These are phyloP conservation scores for Solanum hybrid DNA, from an alignment of 305 asterid species.

Conservation along the genomic window DNA sequence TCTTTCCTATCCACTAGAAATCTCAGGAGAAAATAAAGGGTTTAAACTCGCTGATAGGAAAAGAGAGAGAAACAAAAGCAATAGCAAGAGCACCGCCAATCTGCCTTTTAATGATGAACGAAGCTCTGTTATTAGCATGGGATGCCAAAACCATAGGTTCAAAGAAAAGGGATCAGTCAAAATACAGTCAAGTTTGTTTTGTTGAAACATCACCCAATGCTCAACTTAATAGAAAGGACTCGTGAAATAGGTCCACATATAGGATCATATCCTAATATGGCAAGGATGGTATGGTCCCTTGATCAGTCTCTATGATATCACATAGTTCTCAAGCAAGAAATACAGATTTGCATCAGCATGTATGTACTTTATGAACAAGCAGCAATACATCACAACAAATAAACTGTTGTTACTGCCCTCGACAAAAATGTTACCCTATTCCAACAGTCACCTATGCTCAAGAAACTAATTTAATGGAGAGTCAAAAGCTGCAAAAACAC, in stretches of 20 bases:
- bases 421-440: background rate
- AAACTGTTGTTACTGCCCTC: background rate
- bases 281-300: background rate
- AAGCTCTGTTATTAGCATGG: background rate
- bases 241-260: background rate
- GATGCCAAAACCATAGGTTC: background rate
- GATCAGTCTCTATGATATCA: background rate
- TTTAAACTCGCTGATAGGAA: background rate
- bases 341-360: background rate
- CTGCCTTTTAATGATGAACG: background rate
- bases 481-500: background rate
- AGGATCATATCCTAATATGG: background rate
- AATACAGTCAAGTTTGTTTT: background rate
- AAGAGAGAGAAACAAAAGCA: background rate
- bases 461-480: background rate
- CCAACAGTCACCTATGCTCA: background rate
- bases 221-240: background rate
- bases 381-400: background rate
- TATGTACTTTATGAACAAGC: background rate
- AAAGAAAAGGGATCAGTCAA: background rate
- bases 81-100: background rate
- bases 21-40: background rate
- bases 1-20: background rate
- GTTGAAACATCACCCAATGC: background rate
- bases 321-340: background rate